phyloP scores from a whole-genome alignment of 179 eudicot genomes.

The Carnegiea gigantea region DNA sequence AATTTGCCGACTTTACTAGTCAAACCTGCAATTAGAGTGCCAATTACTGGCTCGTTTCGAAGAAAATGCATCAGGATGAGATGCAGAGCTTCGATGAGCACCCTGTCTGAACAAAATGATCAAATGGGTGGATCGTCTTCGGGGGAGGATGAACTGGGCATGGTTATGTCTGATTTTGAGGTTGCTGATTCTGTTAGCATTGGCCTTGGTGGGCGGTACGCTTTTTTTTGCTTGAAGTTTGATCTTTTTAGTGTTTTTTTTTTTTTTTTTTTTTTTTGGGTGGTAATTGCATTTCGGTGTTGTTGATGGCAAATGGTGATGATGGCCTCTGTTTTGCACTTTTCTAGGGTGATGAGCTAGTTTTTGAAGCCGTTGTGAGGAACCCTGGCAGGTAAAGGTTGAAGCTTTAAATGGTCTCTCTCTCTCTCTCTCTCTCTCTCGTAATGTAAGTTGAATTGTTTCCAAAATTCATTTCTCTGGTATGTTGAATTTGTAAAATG shows the following conservation, averaged over 20 bases:
- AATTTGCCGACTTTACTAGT: constrained; percentile 26
- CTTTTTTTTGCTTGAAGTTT: constrained; percentile 7
- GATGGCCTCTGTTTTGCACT: constrained; percentile 1
- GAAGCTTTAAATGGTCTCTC: background rate
- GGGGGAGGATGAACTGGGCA: constrained; percentile 64
- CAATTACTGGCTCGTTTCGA: constrained; percentile 12
- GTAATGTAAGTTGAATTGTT: background rate
- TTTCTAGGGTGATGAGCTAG: constrained; percentile 79
- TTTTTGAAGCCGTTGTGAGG: constrained; percentile 86
- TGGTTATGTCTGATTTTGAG: constrained; percentile 74
- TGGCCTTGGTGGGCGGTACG: constrained; percentile 84
- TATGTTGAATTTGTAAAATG: constrained; percentile 25
- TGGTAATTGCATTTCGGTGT: background rate
- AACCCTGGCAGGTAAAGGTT: constrained; percentile 63
- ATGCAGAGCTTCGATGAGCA: constrained; percentile 30
- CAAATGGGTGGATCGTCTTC: constrained; percentile 27
- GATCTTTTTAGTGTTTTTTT: background rate
- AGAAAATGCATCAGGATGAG: constrained; percentile 27
- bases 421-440: background rate
- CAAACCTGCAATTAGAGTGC: constrained; percentile 17
- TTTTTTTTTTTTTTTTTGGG: too few relatives aligned
- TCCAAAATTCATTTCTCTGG: background rate
- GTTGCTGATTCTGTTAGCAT: constrained; percentile 72
- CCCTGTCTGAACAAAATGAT: constrained; percentile 42
- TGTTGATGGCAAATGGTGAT: background rate